Evolutionary conservation across 2,329 filamentous ascomycete genomes (phyloP), one percentile per base, ranked within the genome.

Genomic region (Cercospora citrullina): DNA sequence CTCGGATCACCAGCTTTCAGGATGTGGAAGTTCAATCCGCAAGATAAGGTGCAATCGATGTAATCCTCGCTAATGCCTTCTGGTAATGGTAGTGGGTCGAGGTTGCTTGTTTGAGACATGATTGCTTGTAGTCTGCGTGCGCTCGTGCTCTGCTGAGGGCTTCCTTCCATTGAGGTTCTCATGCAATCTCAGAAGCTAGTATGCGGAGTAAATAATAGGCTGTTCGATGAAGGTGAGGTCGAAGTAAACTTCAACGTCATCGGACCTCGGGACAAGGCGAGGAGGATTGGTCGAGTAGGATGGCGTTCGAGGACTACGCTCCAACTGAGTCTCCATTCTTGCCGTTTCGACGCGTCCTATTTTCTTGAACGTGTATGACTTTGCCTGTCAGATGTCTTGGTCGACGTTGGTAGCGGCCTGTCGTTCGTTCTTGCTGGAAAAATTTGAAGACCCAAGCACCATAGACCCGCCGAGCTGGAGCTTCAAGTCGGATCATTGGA

Each of bases 21-120:
- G 39, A 87, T 77, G 77, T 91, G 89, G 77, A 87, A 89, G 23
- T 82, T 87, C 21, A 91, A 82, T 61, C 85, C 85, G 71, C 84
- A 85, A 1, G 77, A 77, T 51, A 82, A 77, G 5, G 79, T 79
- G 57, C 87, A 88, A 73, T 86, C 81, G 71, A 90, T 75, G 70
- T 86, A 86, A 71, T 85, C 84, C 65, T 87, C 85, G 16, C 80
- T 81, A 60, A 91, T 80, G 28, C 84, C 84, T 18, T 79, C 39
- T 1, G 87, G 87, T 2, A 91, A 81, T n/a, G 84, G 83, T 33
- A 87, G 77, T 28, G 85, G 82, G 48, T 79, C 75, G 36, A 83
- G 70, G n/a, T 60, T 16, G 14, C 42, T 55, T 45, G 45, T 59
- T 59, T 68, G 63, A 6, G 67, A 45, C 65, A 69, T 71, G 30